phyloP scores from a whole-genome alignment of 108 stramenopile species.

The Nitzschia sp. region DNA sequence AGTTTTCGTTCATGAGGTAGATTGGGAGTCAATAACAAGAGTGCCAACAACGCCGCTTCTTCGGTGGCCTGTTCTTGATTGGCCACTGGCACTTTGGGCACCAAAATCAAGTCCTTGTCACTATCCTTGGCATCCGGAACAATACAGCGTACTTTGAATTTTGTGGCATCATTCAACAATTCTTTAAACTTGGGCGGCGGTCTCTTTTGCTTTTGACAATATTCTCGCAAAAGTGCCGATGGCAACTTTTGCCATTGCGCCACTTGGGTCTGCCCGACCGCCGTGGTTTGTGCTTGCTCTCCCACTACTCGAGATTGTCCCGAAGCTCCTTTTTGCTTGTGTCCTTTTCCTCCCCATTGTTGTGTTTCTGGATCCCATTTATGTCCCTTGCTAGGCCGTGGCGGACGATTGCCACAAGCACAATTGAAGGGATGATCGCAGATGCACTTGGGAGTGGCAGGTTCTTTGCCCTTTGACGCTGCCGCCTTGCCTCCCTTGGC shows the following conservation, averaged over 20 bases:
- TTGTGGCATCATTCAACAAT: conserved; percentile 20
- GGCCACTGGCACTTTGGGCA: conserved; percentile 56
- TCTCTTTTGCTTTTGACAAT: conserved; percentile 64
- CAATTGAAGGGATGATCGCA: conserved; percentile 86
- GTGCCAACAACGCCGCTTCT: conserved; percentile 85
- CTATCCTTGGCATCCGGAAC: conserved; percentile 79
- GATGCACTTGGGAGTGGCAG: conserved; percentile 44
- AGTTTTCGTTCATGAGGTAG: conserved; percentile 90
- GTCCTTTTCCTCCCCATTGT: conserved; percentile 87
- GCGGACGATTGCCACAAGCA: conserved; percentile 83
- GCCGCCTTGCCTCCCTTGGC: conserved; percentile 12
- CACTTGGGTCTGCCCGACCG: conserved; percentile 64
- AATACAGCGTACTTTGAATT: conserved; percentile 59
- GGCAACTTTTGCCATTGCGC: conserved; percentile 92
- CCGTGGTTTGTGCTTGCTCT: conserved; percentile 59
- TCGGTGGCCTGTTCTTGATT: conserved; percentile 87
- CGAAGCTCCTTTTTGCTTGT: conserved; percentile 84
- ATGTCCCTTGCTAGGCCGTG: conserved; percentile 76
- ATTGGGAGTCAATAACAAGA: conserved; percentile 74
- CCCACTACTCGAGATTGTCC: conserved; percentile 58
- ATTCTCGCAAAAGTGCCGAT: conserved; percentile 67
- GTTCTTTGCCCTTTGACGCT: not conserved
- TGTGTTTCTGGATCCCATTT: conserved; percentile 81
- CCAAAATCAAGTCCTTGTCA: conserved; percentile 78
- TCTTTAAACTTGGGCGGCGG: conserved; percentile 59